phyloP scores from a whole-genome alignment of 352 stramenopile species.

The Phytophthora pistaciae region DNA sequence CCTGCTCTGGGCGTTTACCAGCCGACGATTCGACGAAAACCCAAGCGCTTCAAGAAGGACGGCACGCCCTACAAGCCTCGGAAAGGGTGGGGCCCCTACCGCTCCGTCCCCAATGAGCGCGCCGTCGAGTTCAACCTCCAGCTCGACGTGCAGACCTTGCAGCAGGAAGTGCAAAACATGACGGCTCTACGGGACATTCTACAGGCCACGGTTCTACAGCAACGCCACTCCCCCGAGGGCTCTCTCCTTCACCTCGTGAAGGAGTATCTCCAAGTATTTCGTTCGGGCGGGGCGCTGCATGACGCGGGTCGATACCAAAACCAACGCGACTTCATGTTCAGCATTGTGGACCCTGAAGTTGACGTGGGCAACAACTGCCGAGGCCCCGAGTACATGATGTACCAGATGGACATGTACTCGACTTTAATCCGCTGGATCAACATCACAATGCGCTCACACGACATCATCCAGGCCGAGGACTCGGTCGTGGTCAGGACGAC shows the following conservation, averaged over 20 bases:
- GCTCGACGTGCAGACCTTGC: conserved; percentile 49
- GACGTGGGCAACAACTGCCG: conserved; percentile 36
- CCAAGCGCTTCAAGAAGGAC: conserved; percentile 8
- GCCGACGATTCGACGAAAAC: conserved; percentile 1
- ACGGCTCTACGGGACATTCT: conserved; percentile 40
- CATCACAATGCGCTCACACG: conserved; percentile 25
- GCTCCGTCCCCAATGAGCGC: conserved; percentile 36
- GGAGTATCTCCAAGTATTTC: conserved; percentile 41
- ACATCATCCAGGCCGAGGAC: conserved; percentile 22
- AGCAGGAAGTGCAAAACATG: conserved; percentile 47
- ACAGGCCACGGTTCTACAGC: conserved; percentile 22
- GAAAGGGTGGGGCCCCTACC: conserved; percentile 25
- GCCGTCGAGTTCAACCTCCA: conserved; percentile 44
- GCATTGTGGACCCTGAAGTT: conserved; percentile 32
- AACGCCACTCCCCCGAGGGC: conserved; percentile 30
- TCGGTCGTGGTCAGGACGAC: conserved; percentile 4
- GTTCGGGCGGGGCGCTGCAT: conserved; percentile 11
- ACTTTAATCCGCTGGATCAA: conserved; percentile 41
- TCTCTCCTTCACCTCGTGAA: conserved; percentile 35
- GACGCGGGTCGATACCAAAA: conserved; percentile 2
- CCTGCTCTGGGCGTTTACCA: conserved; percentile 5
- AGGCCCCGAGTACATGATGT: conserved; percentile 38
- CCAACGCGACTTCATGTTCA: conserved; percentile 40
- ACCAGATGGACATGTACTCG: conserved; percentile 52
- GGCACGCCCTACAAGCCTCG: conserved; percentile 4